These are phyloP conservation scores for Candida labiduridarum DNA, from an alignment of 1,139 yeast species.

Conservation along the genomic window DNA sequence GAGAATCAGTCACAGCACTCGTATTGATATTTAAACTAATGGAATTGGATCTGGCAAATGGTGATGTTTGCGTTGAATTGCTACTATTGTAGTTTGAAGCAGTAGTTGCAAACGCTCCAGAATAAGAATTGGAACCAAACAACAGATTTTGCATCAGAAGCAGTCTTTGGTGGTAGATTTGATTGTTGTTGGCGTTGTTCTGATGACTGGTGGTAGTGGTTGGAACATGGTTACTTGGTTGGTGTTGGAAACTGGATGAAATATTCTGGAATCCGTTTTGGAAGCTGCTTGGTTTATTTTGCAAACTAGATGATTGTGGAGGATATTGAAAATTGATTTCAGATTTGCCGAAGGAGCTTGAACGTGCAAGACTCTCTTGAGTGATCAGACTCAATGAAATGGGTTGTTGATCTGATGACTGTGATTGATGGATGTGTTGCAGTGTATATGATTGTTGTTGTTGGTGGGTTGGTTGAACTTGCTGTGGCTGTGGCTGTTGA, in stretches of 20 bases:
- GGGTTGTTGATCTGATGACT: slow-evolving; percentile 5
- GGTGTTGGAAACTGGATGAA: background rate
- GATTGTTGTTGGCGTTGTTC: background rate
- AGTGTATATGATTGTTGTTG: slow-evolving; percentile 6
- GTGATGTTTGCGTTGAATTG: slow-evolving; percentile 1
- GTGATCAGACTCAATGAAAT: slow-evolving; percentile 8
- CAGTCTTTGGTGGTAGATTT: slow-evolving; percentile 7
- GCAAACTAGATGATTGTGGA: background rate
- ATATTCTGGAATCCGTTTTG: background rate
- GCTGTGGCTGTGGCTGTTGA: slow-evolving; percentile 2
- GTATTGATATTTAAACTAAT: slow-evolving; percentile 15
- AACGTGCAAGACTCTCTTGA: slow-evolving; percentile 10
- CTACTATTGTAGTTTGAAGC: background rate
- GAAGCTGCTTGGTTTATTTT: background rate
- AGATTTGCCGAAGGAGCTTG: slow-evolving; percentile 7
- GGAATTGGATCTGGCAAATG: slow-evolving; percentile 17
- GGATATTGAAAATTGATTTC: slow-evolving; percentile 1
- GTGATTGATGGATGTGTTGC: slow-evolving; percentile 5
- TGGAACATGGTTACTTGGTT: background rate
- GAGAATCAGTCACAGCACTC: slow-evolving; percentile 10
- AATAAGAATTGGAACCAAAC: slow-evolving; percentile 11
- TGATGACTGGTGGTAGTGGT: background rate
- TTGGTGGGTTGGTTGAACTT: background rate
- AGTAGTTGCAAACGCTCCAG: slow-evolving; percentile 9
- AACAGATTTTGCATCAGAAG: slow-evolving; percentile 6